phyloP scores from a whole-genome alignment of 1,139 yeast species.

The Debaryomyces nepalensis region DNA sequence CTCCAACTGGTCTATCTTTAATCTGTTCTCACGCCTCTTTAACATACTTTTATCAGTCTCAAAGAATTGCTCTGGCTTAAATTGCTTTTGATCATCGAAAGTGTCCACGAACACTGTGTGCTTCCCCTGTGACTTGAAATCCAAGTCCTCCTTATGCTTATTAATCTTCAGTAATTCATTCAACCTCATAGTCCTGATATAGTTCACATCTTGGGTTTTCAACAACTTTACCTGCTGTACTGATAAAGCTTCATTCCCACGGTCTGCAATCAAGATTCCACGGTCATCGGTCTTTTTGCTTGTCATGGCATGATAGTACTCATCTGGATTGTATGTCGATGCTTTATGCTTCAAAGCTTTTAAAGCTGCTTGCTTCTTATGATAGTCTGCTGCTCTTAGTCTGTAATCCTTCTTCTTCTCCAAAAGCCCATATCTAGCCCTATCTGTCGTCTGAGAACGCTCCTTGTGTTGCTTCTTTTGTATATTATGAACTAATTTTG shows the following conservation, averaged over 20 bases:
- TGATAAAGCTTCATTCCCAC: conserved; percentile 66
- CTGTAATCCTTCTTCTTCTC: conserved; percentile 96
- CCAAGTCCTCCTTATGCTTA: conserved; percentile 57
- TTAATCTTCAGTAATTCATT: conserved; percentile 70
- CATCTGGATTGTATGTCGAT: conserved; percentile 85
- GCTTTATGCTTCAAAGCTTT: conserved; percentile 78
- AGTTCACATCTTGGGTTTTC: conserved; percentile 89
- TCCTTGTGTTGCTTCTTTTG: conserved; percentile 97
- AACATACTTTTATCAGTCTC: conserved; percentile 70
- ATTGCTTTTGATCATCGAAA: conserved; percentile 55
- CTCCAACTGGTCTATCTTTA: conserved; percentile 64
- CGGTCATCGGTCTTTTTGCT: conserved; percentile 63
- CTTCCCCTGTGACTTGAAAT: conserved; percentile 62
- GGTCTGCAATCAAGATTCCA: conserved; percentile 69
- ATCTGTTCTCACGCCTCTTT: conserved; percentile 71
- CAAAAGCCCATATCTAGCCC: conserved; percentile 78
- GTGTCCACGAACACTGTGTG: conserved; percentile 88
- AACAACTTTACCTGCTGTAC: conserved; percentile 79
- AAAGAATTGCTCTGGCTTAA: conserved; percentile 68
- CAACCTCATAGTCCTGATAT: conserved; percentile 75
- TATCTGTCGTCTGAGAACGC: conserved; percentile 79
- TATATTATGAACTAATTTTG: conserved; percentile 80
- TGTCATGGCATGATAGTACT: conserved; percentile 93
- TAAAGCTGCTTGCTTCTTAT: conserved; percentile 83
- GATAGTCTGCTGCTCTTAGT: conserved; percentile 86